These are phyloP conservation scores for Saturnispora besseyi DNA, from an alignment of 805 yeast genomes.

Conservation along the genomic window DNA sequence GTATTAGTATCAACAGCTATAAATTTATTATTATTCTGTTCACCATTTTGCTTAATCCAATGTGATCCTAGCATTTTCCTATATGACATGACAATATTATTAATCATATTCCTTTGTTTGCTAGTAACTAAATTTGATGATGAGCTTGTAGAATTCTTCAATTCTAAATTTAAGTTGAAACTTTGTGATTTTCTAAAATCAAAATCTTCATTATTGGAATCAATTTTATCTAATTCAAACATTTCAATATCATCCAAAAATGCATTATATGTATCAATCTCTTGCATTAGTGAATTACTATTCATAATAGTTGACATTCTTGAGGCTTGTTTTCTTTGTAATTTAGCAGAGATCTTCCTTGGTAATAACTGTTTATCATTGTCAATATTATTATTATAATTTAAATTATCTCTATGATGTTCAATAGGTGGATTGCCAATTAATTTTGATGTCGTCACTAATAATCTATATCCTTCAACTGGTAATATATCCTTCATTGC, in stretches of 20 bases:
- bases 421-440: slow-evolving; percentile 47
- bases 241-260: slow-evolving; percentile 28
- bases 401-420: slow-evolving; percentile 25
- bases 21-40: not conserved
- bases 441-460: slow-evolving; percentile 54
- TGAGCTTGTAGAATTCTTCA: slow-evolving; percentile 20
- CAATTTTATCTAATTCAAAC: slow-evolving; percentile 22
- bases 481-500: slow-evolving; percentile 57
- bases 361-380: slow-evolving; percentile 42
- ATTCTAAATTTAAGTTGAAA: slow-evolving; percentile 23
- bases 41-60: slow-evolving; percentile 29
- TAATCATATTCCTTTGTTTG: slow-evolving; percentile 36
- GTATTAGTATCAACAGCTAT: slow-evolving; percentile 27
- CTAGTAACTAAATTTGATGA: slow-evolving; percentile 24
- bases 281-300: slow-evolving; percentile 17
- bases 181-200: slow-evolving; percentile 19
- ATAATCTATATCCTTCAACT: slow-evolving; percentile 50
- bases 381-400: slow-evolving; percentile 28
- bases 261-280: slow-evolving; percentile 26
- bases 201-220: slow-evolving; percentile 8
- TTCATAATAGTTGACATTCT: slow-evolving; percentile 15
- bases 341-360: slow-evolving; percentile 36
- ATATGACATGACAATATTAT: slow-evolving; percentile 42
- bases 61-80: slow-evolving; percentile 42
- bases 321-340: slow-evolving; percentile 25